phyloP scores from a whole-genome alignment of 2,329 filamentous ascomycete genomes.

The Ophiognomonia clavigignenti-juglandacearum region DNA sequence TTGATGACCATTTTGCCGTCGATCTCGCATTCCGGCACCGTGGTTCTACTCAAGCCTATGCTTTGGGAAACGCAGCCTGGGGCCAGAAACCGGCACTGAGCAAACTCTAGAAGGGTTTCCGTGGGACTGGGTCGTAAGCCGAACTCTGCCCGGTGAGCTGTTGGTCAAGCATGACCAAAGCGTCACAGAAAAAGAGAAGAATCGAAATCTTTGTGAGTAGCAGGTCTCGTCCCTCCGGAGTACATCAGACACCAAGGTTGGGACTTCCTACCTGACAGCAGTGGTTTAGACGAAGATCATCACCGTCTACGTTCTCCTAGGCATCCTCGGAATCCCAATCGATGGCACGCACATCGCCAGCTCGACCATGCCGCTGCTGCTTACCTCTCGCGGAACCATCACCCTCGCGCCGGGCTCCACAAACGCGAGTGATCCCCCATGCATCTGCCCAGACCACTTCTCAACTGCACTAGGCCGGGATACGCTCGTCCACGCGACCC shows the following conservation, averaged over 20 bases:
- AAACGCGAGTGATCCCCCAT: not conserved
- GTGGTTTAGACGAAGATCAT: slow-evolving; percentile 2
- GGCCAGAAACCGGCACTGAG: slow-evolving; percentile 2
- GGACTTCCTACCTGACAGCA: too few relatives aligned
- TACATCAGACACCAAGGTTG: not conserved
- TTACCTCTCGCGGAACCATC: slow-evolving; percentile 3
- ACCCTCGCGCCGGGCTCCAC: not conserved
- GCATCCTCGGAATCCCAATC: slow-evolving; percentile 1
- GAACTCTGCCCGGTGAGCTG: not conserved
- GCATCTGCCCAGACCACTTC: slow-evolving; percentile 1
- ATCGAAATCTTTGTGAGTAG: slow-evolving; percentile 4
- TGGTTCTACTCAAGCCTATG: not conserved
- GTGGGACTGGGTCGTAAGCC: slow-evolving; percentile 8
- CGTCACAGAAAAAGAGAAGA: not conserved
- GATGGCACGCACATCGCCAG: slow-evolving; percentile 7
- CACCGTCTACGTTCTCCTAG: slow-evolving; percentile 1
- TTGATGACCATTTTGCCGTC: slow-evolving; percentile 42
- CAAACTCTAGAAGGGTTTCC: slow-evolving; percentile 6
- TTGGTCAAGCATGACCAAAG: not conserved
- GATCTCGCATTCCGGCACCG: slow-evolving; percentile 5
- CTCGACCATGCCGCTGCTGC: slow-evolving; percentile 4
- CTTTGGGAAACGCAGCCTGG: slow-evolving; percentile 8
- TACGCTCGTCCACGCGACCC: slow-evolving; percentile 3
- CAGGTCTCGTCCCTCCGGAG: not conserved
- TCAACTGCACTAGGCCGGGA: slow-evolving; percentile 2